Evolutionary conservation across 2,329 filamentous ascomycete genomes (phyloP).

Genomic region (Mollisia scopiformis): DNA sequence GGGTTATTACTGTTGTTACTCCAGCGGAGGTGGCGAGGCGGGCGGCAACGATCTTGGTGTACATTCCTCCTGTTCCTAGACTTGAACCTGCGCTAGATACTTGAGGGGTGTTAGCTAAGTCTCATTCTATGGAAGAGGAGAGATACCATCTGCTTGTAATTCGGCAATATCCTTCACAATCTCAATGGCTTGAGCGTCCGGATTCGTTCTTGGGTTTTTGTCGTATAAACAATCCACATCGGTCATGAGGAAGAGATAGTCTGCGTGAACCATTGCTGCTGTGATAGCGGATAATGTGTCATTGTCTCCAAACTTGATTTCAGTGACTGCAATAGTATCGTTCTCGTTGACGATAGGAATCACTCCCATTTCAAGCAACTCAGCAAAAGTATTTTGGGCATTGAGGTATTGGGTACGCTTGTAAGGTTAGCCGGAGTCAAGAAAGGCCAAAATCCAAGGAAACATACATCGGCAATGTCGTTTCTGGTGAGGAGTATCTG

Average conservation of each 20-base stretch:
- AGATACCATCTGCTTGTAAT: conserved; percentile 76
- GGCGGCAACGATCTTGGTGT: conserved; percentile 94
- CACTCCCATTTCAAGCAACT: conserved; percentile 90
- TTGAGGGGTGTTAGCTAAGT: conserved; percentile 35
- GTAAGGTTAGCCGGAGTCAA: conserved; percentile 21
- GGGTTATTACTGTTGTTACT: conserved; percentile 93
- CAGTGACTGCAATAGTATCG: conserved; percentile 92
- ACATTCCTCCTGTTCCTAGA: conserved; percentile 94
- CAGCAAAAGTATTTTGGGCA: conserved; percentile 91
- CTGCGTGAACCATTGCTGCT: conserved; percentile 94
- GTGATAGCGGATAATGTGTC: conserved; percentile 97
- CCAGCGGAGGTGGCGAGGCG: conserved; percentile 90
- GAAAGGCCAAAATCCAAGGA: background rate
- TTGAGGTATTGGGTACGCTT: conserved; percentile 92
- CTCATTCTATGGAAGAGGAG: background rate
- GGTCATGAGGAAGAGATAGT: conserved; percentile 97
- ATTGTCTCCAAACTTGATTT: conserved; percentile 99
- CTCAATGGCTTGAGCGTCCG: conserved; percentile 87
- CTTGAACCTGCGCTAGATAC: conserved; percentile 88
- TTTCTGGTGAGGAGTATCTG: conserved; percentile 94
- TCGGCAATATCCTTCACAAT: conserved; percentile 87
- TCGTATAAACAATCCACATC: conserved; percentile 98
- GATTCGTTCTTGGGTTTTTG: conserved; percentile 85
- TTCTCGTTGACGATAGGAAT: conserved; percentile 99
- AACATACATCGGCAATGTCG: conserved; percentile 87